phyloP scores from a whole-genome alignment of 768 basidiomycete genomes.

The Xerocomus potaroensis region DNA sequence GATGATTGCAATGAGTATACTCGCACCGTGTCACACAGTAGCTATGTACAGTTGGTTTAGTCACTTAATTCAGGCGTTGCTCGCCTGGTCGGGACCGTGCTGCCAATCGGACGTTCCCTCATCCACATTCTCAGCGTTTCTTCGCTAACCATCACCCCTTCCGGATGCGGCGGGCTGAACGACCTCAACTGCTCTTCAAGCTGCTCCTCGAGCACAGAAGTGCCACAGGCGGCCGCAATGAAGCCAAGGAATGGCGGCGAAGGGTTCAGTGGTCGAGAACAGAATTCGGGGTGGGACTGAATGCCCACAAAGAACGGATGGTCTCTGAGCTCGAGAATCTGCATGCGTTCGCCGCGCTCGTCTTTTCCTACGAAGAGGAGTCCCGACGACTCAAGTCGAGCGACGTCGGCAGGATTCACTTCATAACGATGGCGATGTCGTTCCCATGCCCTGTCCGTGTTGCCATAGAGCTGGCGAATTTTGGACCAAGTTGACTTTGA shows the following conservation, averaged over 20 bases:
- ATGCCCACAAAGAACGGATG: constrained; percentile 93
- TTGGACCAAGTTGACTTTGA: constrained; percentile 67
- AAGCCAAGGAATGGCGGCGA: constrained; percentile 97
- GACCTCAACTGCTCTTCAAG: constrained; percentile 54
- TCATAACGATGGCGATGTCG: constrained; percentile 95
- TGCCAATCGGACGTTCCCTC: constrained; percentile 29
- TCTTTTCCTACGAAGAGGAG: constrained; percentile 84
- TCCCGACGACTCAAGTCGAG: constrained; percentile 64
- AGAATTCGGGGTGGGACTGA: constrained; percentile 98
- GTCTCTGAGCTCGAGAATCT: constrained; percentile 84
- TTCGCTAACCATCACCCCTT: constrained; percentile 70
- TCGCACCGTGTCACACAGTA: too few relatives aligned
- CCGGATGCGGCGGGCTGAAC: constrained; percentile 75
- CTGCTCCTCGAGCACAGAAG: constrained; percentile 62
- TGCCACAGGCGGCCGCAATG: constrained; percentile 70
- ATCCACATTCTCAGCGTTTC: constrained; percentile 41
- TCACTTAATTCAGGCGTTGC: constrained; percentile 19
- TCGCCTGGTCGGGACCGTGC: constrained; percentile 19
- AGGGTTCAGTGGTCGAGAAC: constrained; percentile 95
- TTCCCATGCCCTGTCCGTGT: constrained; percentile 84
- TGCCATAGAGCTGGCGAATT: constrained; percentile 78
- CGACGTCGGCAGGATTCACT: constrained; percentile 86
- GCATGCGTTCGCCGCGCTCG: constrained; percentile 96
- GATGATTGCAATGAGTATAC: background rate
- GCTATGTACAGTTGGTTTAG: constrained; percentile 7